A percentile compares a stretch with the other conserved stretches of the same genome.
Evolutionary conservation across 139 green algal genomes (phyloP).

Genomic region (Trebouxia sp.): DNA sequence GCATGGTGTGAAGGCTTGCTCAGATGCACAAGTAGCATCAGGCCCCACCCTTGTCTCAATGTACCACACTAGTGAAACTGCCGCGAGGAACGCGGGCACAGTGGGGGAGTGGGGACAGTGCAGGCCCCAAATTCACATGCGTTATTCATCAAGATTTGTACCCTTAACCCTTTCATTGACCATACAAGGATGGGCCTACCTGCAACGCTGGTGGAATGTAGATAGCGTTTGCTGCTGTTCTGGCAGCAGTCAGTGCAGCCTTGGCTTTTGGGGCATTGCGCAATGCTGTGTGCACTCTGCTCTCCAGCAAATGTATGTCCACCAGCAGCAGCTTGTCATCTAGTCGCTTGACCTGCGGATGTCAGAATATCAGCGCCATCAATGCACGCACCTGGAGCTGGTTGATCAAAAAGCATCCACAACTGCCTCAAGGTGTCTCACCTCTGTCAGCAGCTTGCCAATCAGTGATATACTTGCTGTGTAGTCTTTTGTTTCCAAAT

Average conservation of each 20-base stretch:
- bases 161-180: too few relatives aligned
- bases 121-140: too few relatives aligned
- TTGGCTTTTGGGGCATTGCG: slow-evolving; percentile 93
- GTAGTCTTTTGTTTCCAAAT: slow-evolving; percentile 85
- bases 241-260: slow-evolving; percentile 90
- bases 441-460: slow-evolving; percentile 82
- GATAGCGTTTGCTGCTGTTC: slow-evolving; percentile 95
- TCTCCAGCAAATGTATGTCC: slow-evolving; percentile 98
- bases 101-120: too few relatives aligned
- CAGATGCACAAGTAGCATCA: too few relatives aligned
- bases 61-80: too few relatives aligned
- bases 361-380: too few relatives aligned
- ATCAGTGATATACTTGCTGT: slow-evolving; percentile 78
- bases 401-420: background rate
- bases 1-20: too few relatives aligned
- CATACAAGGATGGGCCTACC: slow-evolving; percentile 39
- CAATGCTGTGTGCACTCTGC: slow-evolving; percentile 80
- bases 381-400: too few relatives aligned
- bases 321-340: slow-evolving; percentile 99
- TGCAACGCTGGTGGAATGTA: slow-evolving; percentile 93
- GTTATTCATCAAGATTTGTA: too few relatives aligned
- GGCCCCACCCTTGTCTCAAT: too few relatives aligned
- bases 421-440: background rate
- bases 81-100: too few relatives aligned
- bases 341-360: slow-evolving; percentile 86